Evolutionary conservation across 768 basidiomycete genomes (phyloP).

Genomic region (Russula dissimulans): DNA sequence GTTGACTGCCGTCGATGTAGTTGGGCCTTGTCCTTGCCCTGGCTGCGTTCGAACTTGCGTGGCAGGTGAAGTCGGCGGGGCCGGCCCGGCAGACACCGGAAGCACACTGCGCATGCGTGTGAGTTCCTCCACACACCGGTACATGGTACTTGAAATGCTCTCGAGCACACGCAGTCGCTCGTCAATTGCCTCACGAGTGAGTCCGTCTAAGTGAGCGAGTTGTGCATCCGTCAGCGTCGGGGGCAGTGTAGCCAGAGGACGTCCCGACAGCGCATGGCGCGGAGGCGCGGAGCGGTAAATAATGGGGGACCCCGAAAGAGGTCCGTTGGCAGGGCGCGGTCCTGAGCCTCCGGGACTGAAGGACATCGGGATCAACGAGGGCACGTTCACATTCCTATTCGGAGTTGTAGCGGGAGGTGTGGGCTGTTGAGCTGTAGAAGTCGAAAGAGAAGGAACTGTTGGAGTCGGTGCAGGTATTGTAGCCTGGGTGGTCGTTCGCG

Average conservation of each 20-base stretch:
- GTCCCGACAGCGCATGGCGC: conserved; percentile 2
- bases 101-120: conserved; percentile 66
- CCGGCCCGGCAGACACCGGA: conserved; percentile 19
- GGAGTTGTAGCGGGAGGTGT: conserved; percentile 13
- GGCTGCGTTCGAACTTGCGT: conserved; percentile 2
- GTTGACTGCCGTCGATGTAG: background rate
- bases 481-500: background rate
- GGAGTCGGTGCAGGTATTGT: conserved; percentile 5
- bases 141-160: conserved; percentile 65
- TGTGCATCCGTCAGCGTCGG: conserved; percentile 50
- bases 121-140: conserved; percentile 70
- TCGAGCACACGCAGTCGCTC: conserved; percentile 74
- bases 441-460: background rate
- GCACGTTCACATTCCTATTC: conserved; percentile 21
- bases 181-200: conserved; percentile 76
- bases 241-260: conserved; percentile 31
- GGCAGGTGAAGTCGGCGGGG: background rate
- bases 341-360: conserved; percentile 20
- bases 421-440: conserved; percentile 2
- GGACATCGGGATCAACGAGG: conserved; percentile 36
- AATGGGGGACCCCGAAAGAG: conserved; percentile 4
- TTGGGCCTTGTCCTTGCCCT: conserved; percentile 3
- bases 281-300: conserved; percentile 10
- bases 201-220: conserved; percentile 49
- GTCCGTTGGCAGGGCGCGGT: conserved; percentile 9